Base-by-base conservation (phyloP, 2,329 filamentous ascomycete genomes). In the Alternaria novae-zelandiae region DNA sequence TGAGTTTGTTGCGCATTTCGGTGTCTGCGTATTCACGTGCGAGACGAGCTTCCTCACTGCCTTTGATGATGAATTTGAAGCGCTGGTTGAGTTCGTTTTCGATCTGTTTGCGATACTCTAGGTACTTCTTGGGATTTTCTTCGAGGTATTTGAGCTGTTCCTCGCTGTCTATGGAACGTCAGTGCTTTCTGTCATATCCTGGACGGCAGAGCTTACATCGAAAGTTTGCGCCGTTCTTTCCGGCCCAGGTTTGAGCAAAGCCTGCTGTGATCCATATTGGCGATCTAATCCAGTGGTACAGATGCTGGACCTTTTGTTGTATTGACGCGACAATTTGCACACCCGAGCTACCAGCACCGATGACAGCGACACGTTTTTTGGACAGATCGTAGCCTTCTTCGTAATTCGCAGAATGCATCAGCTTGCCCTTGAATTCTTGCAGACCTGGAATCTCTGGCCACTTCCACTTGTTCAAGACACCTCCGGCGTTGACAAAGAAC, bases 1-100 rank as follows among this genome's bases (percentile, higher is more conserved):
- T 74, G 23, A 84, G 71, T 46, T 81, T 81, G 17, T 70, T 70
- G 12, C 70, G 72, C 82, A 84, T 84, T 55, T 82, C 78, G 5
- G 74, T 66, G 56, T 75, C 74, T 28, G 75, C 70, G 61, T 77
- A 82, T n/a, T 81, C 78, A 8, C 79, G 76, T 11, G 83, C 83
- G 25, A 78, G 73, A 55, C 75, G 73, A 2, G 83, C 82, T 74
- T 84, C 83, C 54, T 79, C 60, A 7, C 79, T 82, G n/a, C 82
- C 83, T 69, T 84, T 85, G 66, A 84, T 76, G 69, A 86, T 86
- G 73, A 86, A 83, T 49, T 83, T 84, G 78, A 87, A 87, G 6
- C 83, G 79, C 49, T 82, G 81, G 63, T 86, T 87, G 15, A 87
- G 78, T 63, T 84, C 83, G 62, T 81, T 81, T 62, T 85, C 83